Evolutionary conservation across 1,139 yeast species (phyloP), one percentile per base, ranked within the genome.

Genomic region (Lizanozyma gosingica): DNA sequence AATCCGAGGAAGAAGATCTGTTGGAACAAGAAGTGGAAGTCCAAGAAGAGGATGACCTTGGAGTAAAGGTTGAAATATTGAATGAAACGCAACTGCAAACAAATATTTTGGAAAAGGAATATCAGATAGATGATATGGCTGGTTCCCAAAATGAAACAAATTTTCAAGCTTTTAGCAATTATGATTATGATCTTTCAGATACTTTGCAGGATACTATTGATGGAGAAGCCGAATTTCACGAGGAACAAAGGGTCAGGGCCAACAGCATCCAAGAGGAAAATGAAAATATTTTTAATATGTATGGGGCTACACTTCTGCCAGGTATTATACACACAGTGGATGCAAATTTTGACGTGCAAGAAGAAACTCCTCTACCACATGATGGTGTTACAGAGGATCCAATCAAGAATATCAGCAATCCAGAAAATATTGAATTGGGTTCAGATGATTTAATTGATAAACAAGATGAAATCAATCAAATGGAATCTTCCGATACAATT

Each of bases 311-410:
- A 22, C 29, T 35, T 35, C 29, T 17, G 37, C 17, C 16, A 34
- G 18, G 29, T 6, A 6, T 22, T 22, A 22, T 11, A 11, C 29
- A 22, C 11, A 11, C 11, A 11, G 29, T 18, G 15, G 15, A 39
- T 33, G 29, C 29, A 6, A 34, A 33, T 14, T 17, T 33, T 17
- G 40, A 29, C 15, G 22, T 2, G 15, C 37, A 22, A 32, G 36
- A 18, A 16, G 40, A 39, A 38, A 35, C n/a, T n/a, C n/a, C n/a
- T n/a, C n/a, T n/a, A n/a, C n/a, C n/a, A n/a, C n/a, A 35, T 8
- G 41, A 39, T 16, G 39, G 15, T 14, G 9, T 14, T 41, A 8
- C 47, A 44, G 9, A 41, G 39, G 14, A 37, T 16, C n/a, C 40
- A 35, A n/a, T 11, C 18, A 14, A 22, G 11, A 22, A 22, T 22